Conservation (phyloP, 495 filamentous ascomycete genomes). For the Bacidia gigantensis region DNA sequence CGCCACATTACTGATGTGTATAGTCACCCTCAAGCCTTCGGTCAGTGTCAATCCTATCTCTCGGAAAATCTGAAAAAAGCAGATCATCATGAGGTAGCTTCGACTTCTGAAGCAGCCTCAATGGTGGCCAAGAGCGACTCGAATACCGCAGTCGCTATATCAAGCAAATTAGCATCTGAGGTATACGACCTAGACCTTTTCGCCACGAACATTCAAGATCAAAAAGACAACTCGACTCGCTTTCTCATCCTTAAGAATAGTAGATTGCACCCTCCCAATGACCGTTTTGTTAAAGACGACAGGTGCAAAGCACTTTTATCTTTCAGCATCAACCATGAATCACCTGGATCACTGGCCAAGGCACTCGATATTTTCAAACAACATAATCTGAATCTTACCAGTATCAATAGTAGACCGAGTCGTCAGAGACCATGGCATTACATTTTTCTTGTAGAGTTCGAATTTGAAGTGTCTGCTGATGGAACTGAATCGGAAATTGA, state of each 20-base stretch:
- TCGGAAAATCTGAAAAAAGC: conserved; percentile 47
- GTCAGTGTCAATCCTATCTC: conserved; percentile 75
- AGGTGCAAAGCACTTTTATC: conserved; percentile 58
- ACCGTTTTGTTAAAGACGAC: conserved; percentile 7
- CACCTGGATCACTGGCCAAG: conserved; percentile 68
- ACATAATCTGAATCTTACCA: conserved; percentile 67
- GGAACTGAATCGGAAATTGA: conserved; percentile 39
- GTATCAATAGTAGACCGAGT: conserved; percentile 77
- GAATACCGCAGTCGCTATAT: conserved; percentile 61
- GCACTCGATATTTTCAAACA: conserved; percentile 64
- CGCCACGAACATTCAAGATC: conserved; percentile 67
- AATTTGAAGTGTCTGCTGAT: conserved; percentile 34
- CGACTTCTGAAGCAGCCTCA: conserved; percentile 70
- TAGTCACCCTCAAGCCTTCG: conserved; percentile 89
- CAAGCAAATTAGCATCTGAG: conserved; percentile 56
- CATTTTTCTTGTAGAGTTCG: conserved; percentile 87
- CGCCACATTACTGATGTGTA: conserved; percentile 49
- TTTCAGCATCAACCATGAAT: conserved; percentile 68
- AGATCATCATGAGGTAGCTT: conserved; percentile 72
- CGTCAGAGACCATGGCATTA: conserved; percentile 70
- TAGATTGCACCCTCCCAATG: background rate
- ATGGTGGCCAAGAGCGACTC: conserved; percentile 46
- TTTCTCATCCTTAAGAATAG: conserved; percentile 62
- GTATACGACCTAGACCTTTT: conserved; percentile 53
- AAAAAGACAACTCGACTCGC: conserved; percentile 69